Evolutionary conservation across 169 alveolate genomes (phyloP).

Genomic region (Eimeria acervulina): DNA sequence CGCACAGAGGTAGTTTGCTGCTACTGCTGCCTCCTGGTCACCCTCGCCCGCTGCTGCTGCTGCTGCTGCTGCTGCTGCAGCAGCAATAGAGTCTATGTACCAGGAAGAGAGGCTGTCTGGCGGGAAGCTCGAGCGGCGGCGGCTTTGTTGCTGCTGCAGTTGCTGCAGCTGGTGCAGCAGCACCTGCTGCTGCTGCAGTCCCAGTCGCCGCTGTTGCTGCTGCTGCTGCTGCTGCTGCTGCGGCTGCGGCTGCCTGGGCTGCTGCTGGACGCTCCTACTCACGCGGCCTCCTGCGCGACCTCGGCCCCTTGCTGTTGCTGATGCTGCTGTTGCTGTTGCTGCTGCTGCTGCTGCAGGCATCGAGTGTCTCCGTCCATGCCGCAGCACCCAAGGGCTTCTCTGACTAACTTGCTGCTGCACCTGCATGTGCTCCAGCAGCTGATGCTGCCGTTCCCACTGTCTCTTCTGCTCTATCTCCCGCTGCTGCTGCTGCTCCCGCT

Average conservation of each 20-base stretch:
- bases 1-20: neutral
- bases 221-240: slow-evolving; percentile 8
- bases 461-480: neutral
- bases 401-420: neutral
- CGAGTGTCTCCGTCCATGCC: slow-evolving; percentile 22
- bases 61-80: neutral
- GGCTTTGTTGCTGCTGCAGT: slow-evolving; percentile 21
- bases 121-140: slow-evolving; percentile 7
- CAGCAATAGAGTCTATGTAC: neutral
- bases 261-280: neutral
- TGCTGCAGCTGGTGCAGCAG: slow-evolving; percentile 49
- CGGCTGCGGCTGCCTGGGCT: neutral
- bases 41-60: neutral
- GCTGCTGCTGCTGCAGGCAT: slow-evolving; percentile 39
- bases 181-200: neutral
- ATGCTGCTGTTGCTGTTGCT: slow-evolving; percentile 2
- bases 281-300: neutral
- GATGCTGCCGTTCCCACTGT: slow-evolving; percentile 34
- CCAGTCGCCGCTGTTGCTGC: neutral
- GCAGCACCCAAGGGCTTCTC: neutral
- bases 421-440: neutral
- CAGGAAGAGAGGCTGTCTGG: neutral
- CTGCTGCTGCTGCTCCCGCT: slow-evolving; percentile 57
- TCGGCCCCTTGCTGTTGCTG: neutral
- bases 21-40: slow-evolving; percentile 39